Evolutionary conservation across 176 grass and related monocot species (phyloP).

Genomic region (Ensete glaucum): DNA sequence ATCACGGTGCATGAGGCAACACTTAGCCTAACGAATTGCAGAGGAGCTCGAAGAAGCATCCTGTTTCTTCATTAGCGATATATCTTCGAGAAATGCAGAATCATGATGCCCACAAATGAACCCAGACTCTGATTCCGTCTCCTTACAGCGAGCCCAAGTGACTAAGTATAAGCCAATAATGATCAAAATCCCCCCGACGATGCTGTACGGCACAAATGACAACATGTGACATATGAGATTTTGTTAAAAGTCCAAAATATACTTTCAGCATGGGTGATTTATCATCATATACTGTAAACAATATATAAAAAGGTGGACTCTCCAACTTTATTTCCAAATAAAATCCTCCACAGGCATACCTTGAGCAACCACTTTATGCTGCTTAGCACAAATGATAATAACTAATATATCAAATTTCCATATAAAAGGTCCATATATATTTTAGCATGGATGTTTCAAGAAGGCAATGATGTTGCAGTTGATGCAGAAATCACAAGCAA

Average conservation of each 20-base stretch:
- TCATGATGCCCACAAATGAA: conserved; percentile 16
- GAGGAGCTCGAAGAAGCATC: not conserved
- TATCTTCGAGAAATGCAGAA: conserved; percentile 37
- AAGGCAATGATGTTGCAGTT: not conserved
- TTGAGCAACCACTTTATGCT: not conserved
- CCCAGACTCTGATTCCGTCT: conserved; percentile 22
- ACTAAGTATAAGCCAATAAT: conserved; percentile 78
- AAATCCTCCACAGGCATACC: not conserved
- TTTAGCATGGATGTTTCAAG: not conserved
- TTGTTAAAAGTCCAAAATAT: not conserved
- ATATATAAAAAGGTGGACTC: too few relatives aligned
- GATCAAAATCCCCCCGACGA: conserved; percentile 67
- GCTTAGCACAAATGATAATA: not conserved
- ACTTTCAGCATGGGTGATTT: too few relatives aligned
- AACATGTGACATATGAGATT: not conserved
- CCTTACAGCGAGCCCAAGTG: conserved; percentile 69
- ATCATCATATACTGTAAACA: too few relatives aligned
- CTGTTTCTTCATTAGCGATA: not conserved
- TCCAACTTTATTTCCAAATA: too few relatives aligned
- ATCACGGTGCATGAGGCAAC: too few relatives aligned
- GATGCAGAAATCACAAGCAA: not conserved
- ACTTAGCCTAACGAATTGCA: not conserved
- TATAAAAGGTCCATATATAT: too few relatives aligned
- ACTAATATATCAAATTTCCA: too few relatives aligned
- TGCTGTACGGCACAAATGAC: conserved; percentile 30